phyloP scores from a whole-genome alignment of 2,329 filamentous ascomycete genomes.

The Bipolaris zeicola region DNA sequence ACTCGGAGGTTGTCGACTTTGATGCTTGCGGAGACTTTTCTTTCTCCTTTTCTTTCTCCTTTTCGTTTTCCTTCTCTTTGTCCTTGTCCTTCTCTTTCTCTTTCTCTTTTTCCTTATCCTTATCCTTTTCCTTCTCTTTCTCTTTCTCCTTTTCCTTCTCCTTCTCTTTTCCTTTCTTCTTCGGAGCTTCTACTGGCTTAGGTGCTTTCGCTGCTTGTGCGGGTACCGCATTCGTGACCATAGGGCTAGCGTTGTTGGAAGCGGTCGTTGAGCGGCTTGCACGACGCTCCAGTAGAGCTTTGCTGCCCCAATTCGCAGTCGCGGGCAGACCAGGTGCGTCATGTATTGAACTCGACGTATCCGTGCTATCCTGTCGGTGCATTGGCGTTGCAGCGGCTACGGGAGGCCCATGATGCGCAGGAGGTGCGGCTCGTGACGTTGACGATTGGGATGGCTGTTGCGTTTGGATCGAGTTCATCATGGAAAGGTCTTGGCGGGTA shows the following conservation, averaged over 20 bases:
- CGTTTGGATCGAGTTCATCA: conserved; percentile 87
- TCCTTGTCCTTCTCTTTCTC: conserved; percentile 19
- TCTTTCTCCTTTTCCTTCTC: conserved; percentile 18
- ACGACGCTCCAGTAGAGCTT: conserved; percentile 69
- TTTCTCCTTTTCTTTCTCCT: conserved; percentile 30
- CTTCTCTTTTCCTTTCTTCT: conserved; percentile 38
- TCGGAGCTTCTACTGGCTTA: conserved; percentile 38
- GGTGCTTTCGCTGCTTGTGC: conserved; percentile 38
- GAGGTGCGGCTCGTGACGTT: conserved; percentile 58
- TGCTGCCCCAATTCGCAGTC: conserved; percentile 89
- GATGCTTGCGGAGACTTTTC: conserved; percentile 35
- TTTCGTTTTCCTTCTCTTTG: conserved; percentile 25
- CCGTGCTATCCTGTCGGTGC: conserved; percentile 77
- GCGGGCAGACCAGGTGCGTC: conserved; percentile 91
- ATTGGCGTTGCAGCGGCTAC: conserved; percentile 65
- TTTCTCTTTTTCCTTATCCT: conserved; percentile 30
- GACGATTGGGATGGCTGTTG: conserved; percentile 69
- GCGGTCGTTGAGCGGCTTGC: conserved; percentile 82
- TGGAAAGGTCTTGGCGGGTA: conserved; percentile 89
- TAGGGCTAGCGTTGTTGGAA: conserved; percentile 81
- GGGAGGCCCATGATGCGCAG: conserved; percentile 56
- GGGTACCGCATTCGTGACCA: conserved; percentile 57
- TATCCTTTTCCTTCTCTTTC: conserved; percentile 30
- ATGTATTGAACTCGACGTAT: conserved; percentile 63
- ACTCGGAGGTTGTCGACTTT: conserved; percentile 34